phyloP scores from a whole-genome alignment of 805 yeast genomes.

The Schizosaccharomyces lindneri region DNA sequence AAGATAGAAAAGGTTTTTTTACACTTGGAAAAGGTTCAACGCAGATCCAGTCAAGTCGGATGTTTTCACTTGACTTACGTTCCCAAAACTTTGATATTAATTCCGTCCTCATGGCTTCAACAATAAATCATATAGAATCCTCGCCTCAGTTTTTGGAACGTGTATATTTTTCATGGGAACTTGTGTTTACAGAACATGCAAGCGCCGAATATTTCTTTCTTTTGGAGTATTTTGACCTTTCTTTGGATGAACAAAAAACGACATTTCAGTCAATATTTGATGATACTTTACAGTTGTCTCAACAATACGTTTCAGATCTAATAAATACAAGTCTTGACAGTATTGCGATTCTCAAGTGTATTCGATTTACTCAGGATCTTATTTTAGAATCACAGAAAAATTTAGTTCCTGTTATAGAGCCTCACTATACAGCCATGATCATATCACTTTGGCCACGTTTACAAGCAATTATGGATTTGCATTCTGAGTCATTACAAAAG shows the following conservation, averaged over 20 bases:
- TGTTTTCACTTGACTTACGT: neutral
- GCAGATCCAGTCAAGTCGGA: neutral
- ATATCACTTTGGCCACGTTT: constrained; percentile 70
- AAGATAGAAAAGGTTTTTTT: neutral
- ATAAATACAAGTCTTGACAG: constrained; percentile 29
- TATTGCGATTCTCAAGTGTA: constrained; percentile 53
- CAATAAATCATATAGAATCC: neutral
- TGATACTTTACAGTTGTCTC: constrained; percentile 27
- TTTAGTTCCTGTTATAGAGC: constrained; percentile 45
- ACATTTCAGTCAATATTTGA: constrained; percentile 25
- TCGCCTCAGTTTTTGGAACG: neutral
- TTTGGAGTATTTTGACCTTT: neutral
- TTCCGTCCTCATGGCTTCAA: neutral
- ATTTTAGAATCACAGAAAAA: constrained; percentile 44
- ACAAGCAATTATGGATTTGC: constrained; percentile 18
- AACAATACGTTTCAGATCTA: constrained; percentile 21
- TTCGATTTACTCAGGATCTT: constrained; percentile 41
- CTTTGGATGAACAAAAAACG: constrained; percentile 8
- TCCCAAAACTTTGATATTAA: constrained; percentile 3
- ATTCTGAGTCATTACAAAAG: neutral
- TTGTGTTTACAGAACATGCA: neutral
- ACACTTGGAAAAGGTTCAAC: neutral
- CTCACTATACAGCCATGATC: constrained; percentile 38
- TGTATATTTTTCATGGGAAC: neutral
- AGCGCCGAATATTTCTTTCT: neutral